These are phyloP conservation scores for Funneliformis mosseae DNA, from an alignment of 192 early-diverging fungal genomes.

Conservation along the genomic window DNA sequence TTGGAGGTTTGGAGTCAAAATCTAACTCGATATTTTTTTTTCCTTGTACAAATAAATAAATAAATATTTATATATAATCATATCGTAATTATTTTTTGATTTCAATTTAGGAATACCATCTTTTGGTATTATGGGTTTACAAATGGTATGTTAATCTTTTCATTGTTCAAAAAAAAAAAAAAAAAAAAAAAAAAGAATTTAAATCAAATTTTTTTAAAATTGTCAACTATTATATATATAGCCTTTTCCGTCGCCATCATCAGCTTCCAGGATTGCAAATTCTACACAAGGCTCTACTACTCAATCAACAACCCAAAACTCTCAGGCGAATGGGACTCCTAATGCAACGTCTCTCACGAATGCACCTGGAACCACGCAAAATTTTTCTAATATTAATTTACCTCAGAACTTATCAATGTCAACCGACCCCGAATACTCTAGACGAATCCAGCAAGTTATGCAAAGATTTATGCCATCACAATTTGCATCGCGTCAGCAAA, in stretches of 20 bases:
- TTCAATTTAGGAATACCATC: conserved; percentile 16
- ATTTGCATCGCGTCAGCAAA: conserved; percentile 15
- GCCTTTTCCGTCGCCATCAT: not conserved
- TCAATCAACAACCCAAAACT: conserved; percentile 7
- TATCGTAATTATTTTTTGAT: not conserved
- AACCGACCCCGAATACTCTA: conserved; percentile 8
- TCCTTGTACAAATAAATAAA: not conserved
- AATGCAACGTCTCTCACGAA: conserved; percentile 16
- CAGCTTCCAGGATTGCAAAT: not conserved
- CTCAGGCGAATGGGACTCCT: not conserved
- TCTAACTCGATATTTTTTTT: not conserved
- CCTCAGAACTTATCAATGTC: not conserved
- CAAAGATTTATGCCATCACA: conserved; percentile 17
- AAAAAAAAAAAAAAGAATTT: not conserved
- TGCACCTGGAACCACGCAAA: not conserved
- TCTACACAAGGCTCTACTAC: not conserved
- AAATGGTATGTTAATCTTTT: not conserved
- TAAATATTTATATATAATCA: not conserved
- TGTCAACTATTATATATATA: not conserved
- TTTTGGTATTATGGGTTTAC: conserved; percentile 4
- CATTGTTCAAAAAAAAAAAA: not conserved
- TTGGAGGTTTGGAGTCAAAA: conserved; percentile 39
- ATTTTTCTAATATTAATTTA: not conserved
- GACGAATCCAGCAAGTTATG: conserved; percentile 27
- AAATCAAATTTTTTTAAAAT: too few species aligned